These are phyloP conservation scores for Tolypocladium ovalisporum DNA, from an alignment of 2,329 filamentous ascomycete genomes.

Conservation along the genomic window DNA sequence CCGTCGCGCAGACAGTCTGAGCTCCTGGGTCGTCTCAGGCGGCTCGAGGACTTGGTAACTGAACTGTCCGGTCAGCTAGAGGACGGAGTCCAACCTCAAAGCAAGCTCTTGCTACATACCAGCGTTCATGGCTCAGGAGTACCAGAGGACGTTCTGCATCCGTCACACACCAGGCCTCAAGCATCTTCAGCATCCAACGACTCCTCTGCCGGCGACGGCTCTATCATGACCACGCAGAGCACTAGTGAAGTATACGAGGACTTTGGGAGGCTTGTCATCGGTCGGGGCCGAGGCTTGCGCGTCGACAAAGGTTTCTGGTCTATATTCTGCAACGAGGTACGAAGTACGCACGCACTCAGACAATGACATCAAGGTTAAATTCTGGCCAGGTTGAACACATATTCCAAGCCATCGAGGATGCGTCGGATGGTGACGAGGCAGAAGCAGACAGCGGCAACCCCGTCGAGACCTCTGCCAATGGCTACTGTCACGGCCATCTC, in stretches of 20 bases:
- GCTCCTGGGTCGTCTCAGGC: conserved; percentile 14
- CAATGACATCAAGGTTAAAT: neutral
- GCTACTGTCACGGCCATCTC: conserved; percentile 6
- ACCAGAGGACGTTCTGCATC: neutral
- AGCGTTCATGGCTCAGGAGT: neutral
- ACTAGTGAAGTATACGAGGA: conserved; percentile 14
- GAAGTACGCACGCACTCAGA: neutral
- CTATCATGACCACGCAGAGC: neutral
- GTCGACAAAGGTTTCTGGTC: conserved; percentile 20
- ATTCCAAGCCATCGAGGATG: conserved; percentile 17
- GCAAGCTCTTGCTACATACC: neutral
- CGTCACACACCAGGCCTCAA: neutral
- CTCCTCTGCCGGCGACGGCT: neutral
- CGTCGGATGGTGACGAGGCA: conserved; percentile 4
- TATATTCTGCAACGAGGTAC: conserved; percentile 18
- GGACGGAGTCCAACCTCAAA: conserved; percentile 6
- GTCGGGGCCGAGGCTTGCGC: conserved; percentile 13
- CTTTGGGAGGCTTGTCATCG: conserved; percentile 16
- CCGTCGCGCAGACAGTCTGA: conserved; percentile 18
- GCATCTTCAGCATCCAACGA: neutral
- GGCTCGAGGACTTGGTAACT: conserved; percentile 19
- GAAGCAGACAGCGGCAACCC: neutral
- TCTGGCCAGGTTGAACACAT: conserved; percentile 15
- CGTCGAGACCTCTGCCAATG: neutral
- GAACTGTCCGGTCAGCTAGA: conserved; percentile 18